These are phyloP conservation scores for Leptoxyphium fumago DNA, from an alignment of 2,329 filamentous ascomycete genomes.

Conservation along the genomic window DNA sequence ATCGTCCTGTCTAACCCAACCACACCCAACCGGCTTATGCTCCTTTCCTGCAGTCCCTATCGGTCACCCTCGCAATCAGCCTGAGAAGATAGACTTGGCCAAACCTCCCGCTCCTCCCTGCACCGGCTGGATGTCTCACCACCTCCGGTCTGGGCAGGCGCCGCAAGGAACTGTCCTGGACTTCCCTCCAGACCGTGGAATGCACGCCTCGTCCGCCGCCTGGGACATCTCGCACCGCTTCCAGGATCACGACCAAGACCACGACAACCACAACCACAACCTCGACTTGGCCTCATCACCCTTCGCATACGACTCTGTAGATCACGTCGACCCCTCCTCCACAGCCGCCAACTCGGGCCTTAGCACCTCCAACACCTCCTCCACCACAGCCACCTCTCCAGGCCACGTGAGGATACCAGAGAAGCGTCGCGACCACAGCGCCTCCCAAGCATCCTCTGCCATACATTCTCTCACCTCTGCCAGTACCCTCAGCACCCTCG, in stretches of 20 bases:
- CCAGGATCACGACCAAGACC: neutral
- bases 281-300: slow-evolving; percentile 7
- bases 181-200: neutral
- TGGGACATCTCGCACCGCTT: neutral
- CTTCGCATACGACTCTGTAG: slow-evolving; percentile 11
- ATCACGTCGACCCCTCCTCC: slow-evolving; percentile 12
- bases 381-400: slow-evolving; percentile 10
- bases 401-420: slow-evolving; percentile 22
- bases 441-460: slow-evolving; percentile 24
- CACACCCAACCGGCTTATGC: neutral
- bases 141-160: neutral
- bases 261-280: neutral
- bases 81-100: neutral
- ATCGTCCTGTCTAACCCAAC: neutral
- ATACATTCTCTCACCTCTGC: slow-evolving; percentile 31
- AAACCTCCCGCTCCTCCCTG: neutral
- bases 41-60: neutral
- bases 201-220: neutral
- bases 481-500: slow-evolving; percentile 26
- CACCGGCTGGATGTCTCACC: neutral
- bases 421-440: slow-evolving; percentile 12
- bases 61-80: neutral
- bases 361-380: neutral
- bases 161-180: neutral
- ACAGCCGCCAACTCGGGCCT: slow-evolving; percentile 5